Evolutionary conservation across 768 basidiomycete species (phyloP), one percentile per base, ranked within the genome.

Genomic region (Mycena olivaceomarginata): DNA sequence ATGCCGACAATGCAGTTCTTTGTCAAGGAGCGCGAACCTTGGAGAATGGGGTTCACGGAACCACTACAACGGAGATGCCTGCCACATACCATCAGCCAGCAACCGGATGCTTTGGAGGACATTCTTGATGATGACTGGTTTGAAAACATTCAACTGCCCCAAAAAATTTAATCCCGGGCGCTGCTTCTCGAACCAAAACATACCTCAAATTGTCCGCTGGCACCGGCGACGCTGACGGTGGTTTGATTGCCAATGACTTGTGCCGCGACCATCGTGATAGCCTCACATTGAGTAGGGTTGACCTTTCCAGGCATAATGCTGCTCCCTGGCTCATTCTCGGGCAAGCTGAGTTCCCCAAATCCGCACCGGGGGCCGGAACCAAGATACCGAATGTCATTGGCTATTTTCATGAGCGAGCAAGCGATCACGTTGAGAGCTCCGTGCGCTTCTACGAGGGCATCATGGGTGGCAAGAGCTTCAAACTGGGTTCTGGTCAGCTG

Each of bases 251-350:
- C 98, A 86, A 99, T 98, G 6, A 99, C 98, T 85, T 99, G 98
- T 0, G 98, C 97, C 56, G 97, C 96, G 31, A 99, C 97, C 98
- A 99, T 99, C 12, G 98, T 99, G 77, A 99, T 86, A 10, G 98
- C 98, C 87, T 99, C 98, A 81, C 98, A 99, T 84, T 99, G 98
- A 6, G 98, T 99, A 13, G 98, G 98, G 88, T 99, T 99, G 75
- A 99, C 98, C 88, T 99, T 99, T 76, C 98, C 98, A 9, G 98
- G 98, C 98, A 99, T 99, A 87, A 99, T 99, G 74, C 97, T 98
- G 82, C 97, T 98, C 63, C 98, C 98, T 59, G 98, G 98, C 87
- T 99, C 98, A 85, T 99, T 99, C 88, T 99, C 98, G 13, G 98
- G 98, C 67, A 99, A 87, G 81, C 91, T 93, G 53, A 99, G 89